Base-by-base conservation (phyloP, 179 eudicot genomes). In the Gypsophila paniculata region DNA sequence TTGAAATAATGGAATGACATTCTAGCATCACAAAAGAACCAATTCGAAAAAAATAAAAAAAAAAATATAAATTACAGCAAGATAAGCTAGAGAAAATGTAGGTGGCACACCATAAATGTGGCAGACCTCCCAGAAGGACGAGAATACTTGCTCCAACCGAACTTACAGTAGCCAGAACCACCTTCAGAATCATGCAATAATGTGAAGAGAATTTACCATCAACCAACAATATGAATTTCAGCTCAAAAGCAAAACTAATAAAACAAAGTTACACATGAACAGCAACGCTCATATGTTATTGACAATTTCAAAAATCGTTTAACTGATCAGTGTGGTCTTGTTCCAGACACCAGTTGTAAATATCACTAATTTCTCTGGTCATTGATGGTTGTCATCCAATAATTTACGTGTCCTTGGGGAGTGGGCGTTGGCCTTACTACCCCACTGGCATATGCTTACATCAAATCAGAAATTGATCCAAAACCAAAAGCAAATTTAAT, bases 121-220 rank as follows among this genome's bases (percentile, higher is more conserved):
- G 98, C 89, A 8, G 90, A 81, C 60, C 83, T 79, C n/a, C 92
- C 95, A 34, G 91, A 92, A 57, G 98, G 98, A 19, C 81, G 60
- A 12, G 58, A 74, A 77, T 83, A 87, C 83, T 87, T 90, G 91
- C 96, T 92, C 98, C 96, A 92, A 10, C 98, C 98, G 73, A 79
- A 92, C 80, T 92, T 92, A 85, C 96, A 90, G 82, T 92, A 92
- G 39, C 98, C 98, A 12, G 96, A 87, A 63, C 98, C 98, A 83
- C 92, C 98, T 90, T 54, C 7, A 36, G 52, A 34, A 64, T 38
- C 48, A 64, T 0, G 48, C 23, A 14, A 8, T n/a, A 66, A 42
- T 3, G 19, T 39, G 71, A 9, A 49, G 13, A 22, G 13, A 23
- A 48, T 44, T 21, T n/a, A 67, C 18, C 49, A 48, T 64, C 32